Conservation (phyloP, 2,329 filamentous ascomycete species). For the Sarocladium brachiariae region DNA sequence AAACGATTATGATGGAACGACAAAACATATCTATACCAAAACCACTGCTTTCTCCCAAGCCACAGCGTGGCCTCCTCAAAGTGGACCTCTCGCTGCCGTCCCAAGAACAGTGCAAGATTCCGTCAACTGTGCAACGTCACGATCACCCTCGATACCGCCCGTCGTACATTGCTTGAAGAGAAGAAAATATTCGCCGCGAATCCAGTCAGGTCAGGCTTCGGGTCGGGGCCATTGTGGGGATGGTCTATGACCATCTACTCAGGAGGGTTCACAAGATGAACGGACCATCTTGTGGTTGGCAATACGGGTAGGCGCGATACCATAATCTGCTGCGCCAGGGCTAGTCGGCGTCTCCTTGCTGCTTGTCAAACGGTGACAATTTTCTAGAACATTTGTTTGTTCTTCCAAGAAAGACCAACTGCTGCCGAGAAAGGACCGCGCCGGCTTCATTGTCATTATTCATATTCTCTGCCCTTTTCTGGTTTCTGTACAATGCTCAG, state of each 20-base stretch:
- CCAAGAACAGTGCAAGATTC: not conserved
- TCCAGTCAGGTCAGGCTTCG: not conserved
- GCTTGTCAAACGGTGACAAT: constrained; percentile 4
- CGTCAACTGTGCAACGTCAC: constrained; percentile 4
- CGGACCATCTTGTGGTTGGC: not conserved
- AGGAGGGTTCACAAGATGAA: not conserved
- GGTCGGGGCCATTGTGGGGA: constrained; percentile 5
- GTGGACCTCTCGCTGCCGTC: not conserved
- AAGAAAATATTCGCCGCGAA: not conserved
- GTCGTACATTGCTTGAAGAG: constrained; percentile 1
- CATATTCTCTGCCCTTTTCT: not conserved
- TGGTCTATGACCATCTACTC: not conserved
- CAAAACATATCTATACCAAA: constrained; percentile 6
- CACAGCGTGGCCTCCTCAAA: not conserved
- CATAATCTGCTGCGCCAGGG: not conserved
- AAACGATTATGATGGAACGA: not conserved
- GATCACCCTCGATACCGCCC: not conserved
- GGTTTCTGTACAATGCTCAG: not conserved
- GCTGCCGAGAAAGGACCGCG: constrained; percentile 3
- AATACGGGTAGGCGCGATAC: not conserved
- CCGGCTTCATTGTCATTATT: not conserved
- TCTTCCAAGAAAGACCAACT: not conserved
- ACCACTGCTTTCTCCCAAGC: not conserved
- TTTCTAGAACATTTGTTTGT: constrained; percentile 7
- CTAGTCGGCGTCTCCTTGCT: not conserved